Evolutionary conservation across 2,329 filamentous ascomycete genomes (phyloP).

Genomic region (Aspergillus sp.): DNA sequence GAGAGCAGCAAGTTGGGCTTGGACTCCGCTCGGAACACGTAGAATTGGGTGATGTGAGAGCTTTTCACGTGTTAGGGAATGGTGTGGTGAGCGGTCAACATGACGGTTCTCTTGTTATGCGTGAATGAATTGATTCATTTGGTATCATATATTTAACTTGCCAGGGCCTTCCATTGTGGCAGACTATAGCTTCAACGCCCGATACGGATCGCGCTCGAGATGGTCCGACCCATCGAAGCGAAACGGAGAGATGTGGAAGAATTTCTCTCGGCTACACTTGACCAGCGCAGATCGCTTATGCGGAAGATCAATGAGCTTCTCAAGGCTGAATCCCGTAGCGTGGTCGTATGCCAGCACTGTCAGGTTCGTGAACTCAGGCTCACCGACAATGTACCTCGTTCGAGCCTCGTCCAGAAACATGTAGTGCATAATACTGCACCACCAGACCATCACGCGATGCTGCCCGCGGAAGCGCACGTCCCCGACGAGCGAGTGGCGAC

Average conservation of each 20-base stretch:
- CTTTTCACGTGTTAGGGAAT: background rate
- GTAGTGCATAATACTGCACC: constrained; percentile 61
- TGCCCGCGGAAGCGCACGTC: constrained; percentile 59
- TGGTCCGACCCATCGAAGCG: constrained; percentile 28
- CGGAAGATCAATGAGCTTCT: constrained; percentile 72
- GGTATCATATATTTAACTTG: background rate
- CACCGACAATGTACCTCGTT: constrained; percentile 59
- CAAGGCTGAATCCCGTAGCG: constrained; percentile 72
- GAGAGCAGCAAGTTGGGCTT: background rate
- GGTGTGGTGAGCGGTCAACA: background rate
- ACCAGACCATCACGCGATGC: constrained; percentile 62
- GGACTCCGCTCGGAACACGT: background rate
- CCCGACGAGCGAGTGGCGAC: constrained; percentile 44
- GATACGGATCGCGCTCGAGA: constrained; percentile 28
- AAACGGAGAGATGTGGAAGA: constrained; percentile 65
- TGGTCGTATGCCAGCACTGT: constrained; percentile 75
- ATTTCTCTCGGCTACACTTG: constrained; percentile 66
- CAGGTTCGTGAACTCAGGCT: constrained; percentile 72
- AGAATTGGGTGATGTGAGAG: background rate
- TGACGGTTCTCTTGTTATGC: background rate
- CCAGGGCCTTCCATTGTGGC: too few relatives aligned
- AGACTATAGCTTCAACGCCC: constrained; percentile 25
- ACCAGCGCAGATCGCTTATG: constrained; percentile 72
- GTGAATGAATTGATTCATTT: background rate
- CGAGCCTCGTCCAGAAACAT: constrained; percentile 62